Evolutionary conservation across 2,329 filamentous ascomycete genomes (phyloP), one percentile per base, ranked within the genome.

Genomic region (Ceratocystis ficicola): DNA sequence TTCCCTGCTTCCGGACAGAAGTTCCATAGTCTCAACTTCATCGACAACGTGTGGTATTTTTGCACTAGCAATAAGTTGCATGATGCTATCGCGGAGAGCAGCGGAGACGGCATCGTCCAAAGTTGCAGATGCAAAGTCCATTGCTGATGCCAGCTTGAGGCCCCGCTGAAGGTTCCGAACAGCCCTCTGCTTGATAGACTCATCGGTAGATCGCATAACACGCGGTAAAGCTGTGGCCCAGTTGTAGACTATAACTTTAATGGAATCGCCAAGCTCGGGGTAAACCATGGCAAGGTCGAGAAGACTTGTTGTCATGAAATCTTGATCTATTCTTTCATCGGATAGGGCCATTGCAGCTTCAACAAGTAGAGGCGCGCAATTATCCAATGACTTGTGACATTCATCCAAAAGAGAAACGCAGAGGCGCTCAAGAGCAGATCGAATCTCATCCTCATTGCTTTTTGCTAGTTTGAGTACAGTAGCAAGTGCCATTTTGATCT

Each of bases 151-250:
- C 6, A 93, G 74, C 36, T 83, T 79, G 64, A 90, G 85, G 0
- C 88, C 86, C 61, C 86, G 87, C 15, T 87, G 83, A n/a, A 99
- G 81, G 69, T 93, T 89, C 32, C 82, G 81, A 30, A 97, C 81
- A 1, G 86, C 85, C 65, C 82, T 81, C 68, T 85, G 81, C 73
- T 95, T 95, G 32, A 81, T 78, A n/a, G 80, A 80, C 70, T 96
- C 90, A 71, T 97, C 91, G 70, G 86, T 87, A 7, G 86, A 84
- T 73, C 93, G 90, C 85, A 96, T 92, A 15, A 90, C 76, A 17
- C 91, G 83, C 4, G 93, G 87, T 20, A 99, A 81, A 50, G 89
- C 86, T 1, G 84, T 83, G 28, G 92, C 82, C 91, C 92, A 96
- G 64, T 85, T 86, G 73, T 93, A 88, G 0, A 95, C 79, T 0